Base-by-base conservation (phyloP, 345 rosid genomes). In the Arabidopsis arenosa region DNA sequence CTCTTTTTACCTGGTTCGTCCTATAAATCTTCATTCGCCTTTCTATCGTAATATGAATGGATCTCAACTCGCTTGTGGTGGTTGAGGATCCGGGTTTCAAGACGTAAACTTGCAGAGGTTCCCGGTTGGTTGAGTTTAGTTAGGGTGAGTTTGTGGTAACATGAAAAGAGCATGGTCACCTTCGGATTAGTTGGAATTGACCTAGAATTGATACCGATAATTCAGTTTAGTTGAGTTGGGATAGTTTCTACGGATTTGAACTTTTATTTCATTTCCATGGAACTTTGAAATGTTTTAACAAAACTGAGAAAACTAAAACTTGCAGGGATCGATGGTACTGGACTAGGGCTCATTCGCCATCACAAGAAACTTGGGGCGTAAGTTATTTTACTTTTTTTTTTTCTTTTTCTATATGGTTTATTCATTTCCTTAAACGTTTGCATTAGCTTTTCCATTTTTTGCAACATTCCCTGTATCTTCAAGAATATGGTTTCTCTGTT, bases 261-360 rank as follows among this genome's bases (percentile, higher is more conserved):
- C 35, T 57, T 35, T 47, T 0, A 17, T 21, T 49, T 51, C 7
- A 5, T 41, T 32, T 33, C 36, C 9, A 40, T 47, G 15, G 37
- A 61, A 1, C 33, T 44, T 0, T 53, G 2, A 14, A 68, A 21
- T 5, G 60, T 7, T 61, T 60, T 73, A 65, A 17, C 47, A 6
- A 54, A 44, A 47, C 15, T 55, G 39, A 63, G 74, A 36, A 48
- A 52, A 66, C 26, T 18, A 21, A 44, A 64, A 47, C 57, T 61
- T 66, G 71, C 72, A 92, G 97, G 97, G 43, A 83, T 88, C 9
- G 95, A 92, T 66, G 95, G 97, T n/a, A 85, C 86, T 48, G 97
- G 95, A 61, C 85, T 87, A 43, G 93, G 95, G 9, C 93, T 92
- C 53, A 68, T 74, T 66, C 81, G 61, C 73, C 95, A 92, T 45